Evolutionary conservation across 805 yeast genomes (phyloP), one percentile per base, ranked within the genome.

Genomic region (Candida lessepsii): DNA sequence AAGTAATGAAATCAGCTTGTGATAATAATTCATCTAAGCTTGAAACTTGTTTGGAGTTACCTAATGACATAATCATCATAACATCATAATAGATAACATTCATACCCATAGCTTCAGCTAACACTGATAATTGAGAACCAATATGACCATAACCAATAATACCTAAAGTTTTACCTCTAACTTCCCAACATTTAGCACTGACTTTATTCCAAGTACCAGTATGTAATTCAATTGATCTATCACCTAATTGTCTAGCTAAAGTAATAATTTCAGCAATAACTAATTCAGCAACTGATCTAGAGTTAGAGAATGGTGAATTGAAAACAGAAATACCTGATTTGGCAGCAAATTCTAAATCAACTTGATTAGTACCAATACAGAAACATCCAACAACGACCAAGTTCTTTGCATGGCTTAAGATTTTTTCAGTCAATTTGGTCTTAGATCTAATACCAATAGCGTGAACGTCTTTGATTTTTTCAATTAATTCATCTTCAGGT

Each of bases 331-430:
- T 78, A 70, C 99, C 99, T 36, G 78, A 76, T 57, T 83, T 78
- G 49, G 98, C 96, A 42, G 99, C 99, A 55, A 61, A 86, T 52
- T 86, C 86, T 49, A 90, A 75, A 63, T 93, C 95, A 41, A 93
- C 99, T 71, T 93, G 99, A 72, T 93, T 93, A 46, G 98, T 93
- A 58, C 99, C 99, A 53, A 93, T 93, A 76, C 99, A 93, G 85
- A 93, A 93, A 73, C 99, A 93, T 42, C 99, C 99, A 65, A 93
- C 73, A 23, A 80, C 90, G 19, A 86, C 86, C 65, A 93, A 75
- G 71, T 91, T 87, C 63, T 82, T 84, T 42, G 99, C 99, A 54
- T 86, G 86, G 49, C 78, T 73, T 54, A 93, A 73, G 20, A 93
- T 81, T 38, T 80, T 80, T 51, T 78, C 83, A 29, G 89, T 86